Base-by-base conservation (phyloP, 23 red algal genomes). In the Gracilariopsis chorda region DNA sequence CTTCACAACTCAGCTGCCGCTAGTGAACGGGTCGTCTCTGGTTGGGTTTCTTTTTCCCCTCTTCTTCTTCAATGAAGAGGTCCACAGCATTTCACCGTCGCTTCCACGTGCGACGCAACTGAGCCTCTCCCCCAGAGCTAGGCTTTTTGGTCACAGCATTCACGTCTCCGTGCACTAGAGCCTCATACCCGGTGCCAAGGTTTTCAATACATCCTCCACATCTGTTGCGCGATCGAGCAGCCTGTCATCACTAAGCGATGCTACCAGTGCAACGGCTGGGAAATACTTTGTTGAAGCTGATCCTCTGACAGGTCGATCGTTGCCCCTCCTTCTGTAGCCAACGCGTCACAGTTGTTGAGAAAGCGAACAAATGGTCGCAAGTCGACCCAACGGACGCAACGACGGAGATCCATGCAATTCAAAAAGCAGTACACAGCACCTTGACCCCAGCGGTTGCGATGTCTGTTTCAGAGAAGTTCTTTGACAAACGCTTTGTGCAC, bases 291-390 rank as follows among this genome's bases (percentile, higher is more conserved):
- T 0, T 63, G 58, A 63, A 63, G 34, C 58, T 13, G 58, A 63
- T 63, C 16, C 34, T 10, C 35, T 32, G 28, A 14, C 5, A 8
- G 57, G 7, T 14, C 25, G 28, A 62, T 32, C 35, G 25, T 62
- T 62, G 28, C 57, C 28, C 28, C 57, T 32, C 14, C 14, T 24
- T 24, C 25, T 32, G 57, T 62, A 24, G 35, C 67, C 29, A 73
- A 34, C 42, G 67, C 67, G 67, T 73, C 67, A 73, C 42, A 34
- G 19, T 73, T 73, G 9, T 41, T 73, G 42, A 41, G 29, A 41
- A 73, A 73, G 33, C 24, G 35, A 73, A 41, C 24, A 73, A 34
- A 73, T 73, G 67, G 67, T 73, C 67, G 42, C 24, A 73, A 73
- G 67, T 73, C 67, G 67, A 73, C 37, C 32, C 35, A 2, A 77